Conservation (phyloP, 2,329 filamentous ascomycete species). For the Fulvia fulva region DNA sequence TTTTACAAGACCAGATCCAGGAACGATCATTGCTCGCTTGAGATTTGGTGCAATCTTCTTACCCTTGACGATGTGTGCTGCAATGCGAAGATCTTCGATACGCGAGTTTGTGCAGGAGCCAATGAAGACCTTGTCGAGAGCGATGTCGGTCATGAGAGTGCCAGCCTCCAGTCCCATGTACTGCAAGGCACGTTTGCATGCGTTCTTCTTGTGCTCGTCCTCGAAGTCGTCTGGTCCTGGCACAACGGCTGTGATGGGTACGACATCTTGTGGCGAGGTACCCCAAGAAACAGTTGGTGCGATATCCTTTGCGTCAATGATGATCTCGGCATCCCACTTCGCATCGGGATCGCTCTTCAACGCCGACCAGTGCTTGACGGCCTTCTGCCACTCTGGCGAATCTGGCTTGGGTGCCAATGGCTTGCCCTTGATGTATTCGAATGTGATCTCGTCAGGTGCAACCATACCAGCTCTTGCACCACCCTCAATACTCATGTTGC, state of each 20-base stretch:
- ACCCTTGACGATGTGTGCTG: conserved; percentile 80
- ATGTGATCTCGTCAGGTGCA: conserved; percentile 88
- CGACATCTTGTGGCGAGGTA: conserved; percentile 90
- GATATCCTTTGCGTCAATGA: conserved; percentile 90
- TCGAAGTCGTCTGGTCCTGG: conserved; percentile 85
- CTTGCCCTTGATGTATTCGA: conserved; percentile 88
- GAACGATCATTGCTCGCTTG: conserved; percentile 93
- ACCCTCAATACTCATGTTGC: conserved; percentile 98
- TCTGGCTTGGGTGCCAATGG: conserved; percentile 82
- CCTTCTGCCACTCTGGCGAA: conserved; percentile 85
- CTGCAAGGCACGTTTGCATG: conserved; percentile 77
- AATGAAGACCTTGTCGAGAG: conserved; percentile 94
- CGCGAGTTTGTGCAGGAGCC: conserved; percentile 96
- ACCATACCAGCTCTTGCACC: conserved; percentile 96
- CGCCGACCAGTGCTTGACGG: conserved; percentile 80
- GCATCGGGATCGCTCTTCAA: conserved; percentile 83
- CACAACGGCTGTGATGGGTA: conserved; percentile 89
- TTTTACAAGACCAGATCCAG: conserved; percentile 92
- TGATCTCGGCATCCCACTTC: conserved; percentile 83
- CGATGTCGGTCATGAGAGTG: conserved; percentile 86
- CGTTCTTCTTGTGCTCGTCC: conserved; percentile 72
- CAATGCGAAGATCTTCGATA: conserved; percentile 90
- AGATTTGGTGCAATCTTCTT: conserved; percentile 83
- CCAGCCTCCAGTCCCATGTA: conserved; percentile 93
- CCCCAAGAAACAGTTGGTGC: conserved; percentile 93